phyloP scores from a whole-genome alignment of 1,284 basidiomycete species.

The Ustilago lituana region DNA sequence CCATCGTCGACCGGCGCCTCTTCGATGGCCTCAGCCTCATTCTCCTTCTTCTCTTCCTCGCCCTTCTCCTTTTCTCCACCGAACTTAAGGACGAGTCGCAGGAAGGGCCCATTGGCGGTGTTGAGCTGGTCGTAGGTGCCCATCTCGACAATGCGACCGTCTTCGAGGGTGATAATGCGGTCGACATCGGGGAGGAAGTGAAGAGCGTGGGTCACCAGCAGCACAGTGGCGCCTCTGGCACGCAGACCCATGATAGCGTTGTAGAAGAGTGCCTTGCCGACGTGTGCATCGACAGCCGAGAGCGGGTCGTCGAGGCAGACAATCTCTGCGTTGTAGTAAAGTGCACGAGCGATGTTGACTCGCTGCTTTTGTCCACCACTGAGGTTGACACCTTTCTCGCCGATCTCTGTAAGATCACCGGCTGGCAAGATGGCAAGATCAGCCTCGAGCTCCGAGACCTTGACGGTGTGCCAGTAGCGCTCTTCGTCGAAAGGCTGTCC shows the following conservation, averaged over 20 bases:
- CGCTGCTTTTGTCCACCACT: conserved; percentile 75
- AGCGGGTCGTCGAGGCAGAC: conserved; percentile 78
- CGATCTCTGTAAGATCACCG: conserved; percentile 75
- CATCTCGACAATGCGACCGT: conserved; percentile 75
- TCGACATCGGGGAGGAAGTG: conserved; percentile 73
- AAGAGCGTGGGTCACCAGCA: conserved; percentile 68
- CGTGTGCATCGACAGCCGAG: conserved; percentile 71
- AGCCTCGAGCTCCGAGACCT: conserved; percentile 65
- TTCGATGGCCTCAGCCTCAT: conserved; percentile 49
- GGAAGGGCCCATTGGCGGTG: conserved; percentile 72
- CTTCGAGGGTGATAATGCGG: conserved; percentile 79
- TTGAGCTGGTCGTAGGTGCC: conserved; percentile 75
- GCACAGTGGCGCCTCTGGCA: conserved; percentile 52
- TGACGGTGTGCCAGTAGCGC: conserved; percentile 67
- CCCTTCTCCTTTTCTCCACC: conserved; percentile 64
- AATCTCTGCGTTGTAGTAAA: conserved; percentile 78
- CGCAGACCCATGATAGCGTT: conserved; percentile 60
- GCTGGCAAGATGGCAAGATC: conserved; percentile 79
- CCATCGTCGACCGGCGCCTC: conserved; percentile 15
- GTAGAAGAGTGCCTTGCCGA: conserved; percentile 66
- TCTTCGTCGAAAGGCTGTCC: conserved; percentile 71
- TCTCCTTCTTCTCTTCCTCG: conserved; percentile 51
- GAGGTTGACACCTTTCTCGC: conserved; percentile 71
- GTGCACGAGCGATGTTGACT: conserved; percentile 78
- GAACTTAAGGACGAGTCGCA: conserved; percentile 69